Evolutionary conservation across 768 basidiomycete genomes (phyloP).

Genomic region (Galerina marginata): DNA sequence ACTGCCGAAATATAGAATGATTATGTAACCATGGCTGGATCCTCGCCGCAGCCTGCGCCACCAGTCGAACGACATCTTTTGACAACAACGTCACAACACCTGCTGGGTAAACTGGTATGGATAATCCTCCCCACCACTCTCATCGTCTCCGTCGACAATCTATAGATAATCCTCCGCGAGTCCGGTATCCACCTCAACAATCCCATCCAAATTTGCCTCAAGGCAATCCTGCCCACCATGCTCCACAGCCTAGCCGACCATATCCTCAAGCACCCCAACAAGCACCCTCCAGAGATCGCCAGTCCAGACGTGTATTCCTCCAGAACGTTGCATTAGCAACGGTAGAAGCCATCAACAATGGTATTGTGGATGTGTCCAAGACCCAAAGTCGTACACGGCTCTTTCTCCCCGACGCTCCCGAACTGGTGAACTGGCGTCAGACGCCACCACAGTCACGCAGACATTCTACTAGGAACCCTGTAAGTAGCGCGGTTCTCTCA

Average conservation of each 20-base stretch:
- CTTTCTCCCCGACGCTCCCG: slow-evolving; percentile 55
- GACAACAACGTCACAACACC: too few species aligned
- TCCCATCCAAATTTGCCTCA: not conserved
- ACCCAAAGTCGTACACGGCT: slow-evolving; percentile 53
- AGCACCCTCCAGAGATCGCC: not conserved
- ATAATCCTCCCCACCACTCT: too few species aligned
- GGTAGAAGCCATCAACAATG: slow-evolving; percentile 25
- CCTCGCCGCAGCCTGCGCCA: too few species aligned
- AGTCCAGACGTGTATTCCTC: slow-evolving; percentile 14
- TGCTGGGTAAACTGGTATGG: too few species aligned
- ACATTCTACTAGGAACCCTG: slow-evolving; percentile 1
- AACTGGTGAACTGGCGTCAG: slow-evolving; percentile 40
- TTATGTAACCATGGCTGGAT: too few species aligned
- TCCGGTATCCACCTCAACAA: not conserved
- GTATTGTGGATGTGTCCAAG: slow-evolving; percentile 21
- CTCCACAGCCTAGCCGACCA: not conserved
- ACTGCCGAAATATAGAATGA: too few species aligned
- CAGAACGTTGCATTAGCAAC: slow-evolving; percentile 21
- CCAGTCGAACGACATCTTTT: too few species aligned
- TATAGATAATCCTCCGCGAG: too few species aligned
- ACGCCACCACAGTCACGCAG: slow-evolving; percentile 16
- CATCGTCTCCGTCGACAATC: too few species aligned
- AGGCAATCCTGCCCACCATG: not conserved
- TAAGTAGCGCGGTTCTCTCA: slow-evolving; percentile 52
- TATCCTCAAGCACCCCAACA: not conserved